Conservation (phyloP, 2,329 filamentous ascomycete species). For the Atkinsonella texensis region DNA sequence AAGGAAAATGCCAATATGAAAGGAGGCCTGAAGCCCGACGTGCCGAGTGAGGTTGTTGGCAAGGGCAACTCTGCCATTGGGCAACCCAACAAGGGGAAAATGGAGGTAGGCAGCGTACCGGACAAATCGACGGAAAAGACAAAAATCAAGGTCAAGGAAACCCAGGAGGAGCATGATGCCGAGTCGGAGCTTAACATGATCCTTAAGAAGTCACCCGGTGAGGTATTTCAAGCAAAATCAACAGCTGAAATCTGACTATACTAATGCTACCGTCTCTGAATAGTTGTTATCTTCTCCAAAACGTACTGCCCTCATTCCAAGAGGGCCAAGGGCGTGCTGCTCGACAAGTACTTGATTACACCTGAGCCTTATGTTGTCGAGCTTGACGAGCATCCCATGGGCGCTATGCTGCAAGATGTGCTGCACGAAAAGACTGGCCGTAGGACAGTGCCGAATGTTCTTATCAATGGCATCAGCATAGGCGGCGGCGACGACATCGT, state of each 20-base stretch:
- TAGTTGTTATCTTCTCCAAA: slow-evolving; percentile 95
- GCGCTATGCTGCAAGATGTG: slow-evolving; percentile 56
- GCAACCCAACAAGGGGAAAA: slow-evolving; percentile 26
- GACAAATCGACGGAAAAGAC: slow-evolving; percentile 3
- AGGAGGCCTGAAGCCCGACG: slow-evolving; percentile 38
- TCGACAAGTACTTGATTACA: slow-evolving; percentile 72
- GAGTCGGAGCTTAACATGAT: slow-evolving; percentile 66
- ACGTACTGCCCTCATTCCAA: slow-evolving; percentile 80
- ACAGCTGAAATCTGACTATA: not conserved
- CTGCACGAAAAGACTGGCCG: slow-evolving; percentile 66
- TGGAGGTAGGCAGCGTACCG: slow-evolving; percentile 9
- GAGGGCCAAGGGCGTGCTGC: slow-evolving; percentile 72
- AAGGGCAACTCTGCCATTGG: slow-evolving; percentile 45
- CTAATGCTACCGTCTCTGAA: not conserved
- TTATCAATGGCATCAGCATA: slow-evolving; percentile 79
- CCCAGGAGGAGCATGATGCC: slow-evolving; percentile 49
- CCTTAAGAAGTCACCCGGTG: slow-evolving; percentile 75
- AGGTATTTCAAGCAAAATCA: slow-evolving; percentile 16
- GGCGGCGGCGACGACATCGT: slow-evolving; percentile 82
- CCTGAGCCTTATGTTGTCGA: slow-evolving; percentile 83
- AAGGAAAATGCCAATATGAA: slow-evolving; percentile 44
- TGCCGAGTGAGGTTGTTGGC: slow-evolving; percentile 44
- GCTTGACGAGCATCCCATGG: slow-evolving; percentile 71
- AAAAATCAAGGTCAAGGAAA: slow-evolving; percentile 28
- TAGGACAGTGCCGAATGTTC: slow-evolving; percentile 80